A percentile compares a stretch with the other conserved stretches of the same genome.
phyloP scores from a whole-genome alignment of 352 stramenopile species.

The Phytophthora megakarya region DNA sequence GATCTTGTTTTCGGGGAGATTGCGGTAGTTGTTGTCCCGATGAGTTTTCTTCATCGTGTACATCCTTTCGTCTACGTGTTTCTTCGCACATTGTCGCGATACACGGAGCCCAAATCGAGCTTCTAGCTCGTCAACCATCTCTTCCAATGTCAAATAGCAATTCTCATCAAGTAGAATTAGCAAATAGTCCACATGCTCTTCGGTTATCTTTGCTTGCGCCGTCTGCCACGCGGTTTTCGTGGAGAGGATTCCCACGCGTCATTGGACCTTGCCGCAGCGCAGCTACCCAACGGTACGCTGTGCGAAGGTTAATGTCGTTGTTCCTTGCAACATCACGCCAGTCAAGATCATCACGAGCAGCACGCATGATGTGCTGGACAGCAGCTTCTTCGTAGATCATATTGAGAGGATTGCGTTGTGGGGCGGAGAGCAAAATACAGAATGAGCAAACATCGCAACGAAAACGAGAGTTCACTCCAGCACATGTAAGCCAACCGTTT shows the following conservation, averaged over 20 bases:
- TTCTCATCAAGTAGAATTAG: neutral
- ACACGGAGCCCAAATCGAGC: neutral
- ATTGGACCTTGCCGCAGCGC: neutral
- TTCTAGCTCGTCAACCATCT: constrained; percentile 1
- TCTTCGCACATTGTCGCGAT: neutral
- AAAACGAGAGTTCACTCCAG: too few species aligned
- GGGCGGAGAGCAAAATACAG: too few species aligned
- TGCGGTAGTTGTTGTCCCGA: constrained; percentile 4
- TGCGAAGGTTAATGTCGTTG: constrained; percentile 9
- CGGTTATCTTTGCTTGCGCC: neutral
- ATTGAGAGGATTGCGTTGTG: too few species aligned
- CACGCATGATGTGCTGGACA: neutral
- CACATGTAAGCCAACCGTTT: too few species aligned
- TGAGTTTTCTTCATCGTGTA: constrained; percentile 8
- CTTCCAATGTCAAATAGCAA: neutral
- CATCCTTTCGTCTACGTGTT: neutral
- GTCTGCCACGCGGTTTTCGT: neutral
- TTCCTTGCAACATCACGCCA: constrained; percentile 4
- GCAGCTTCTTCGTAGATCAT: constrained; percentile 8
- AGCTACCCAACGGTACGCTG: constrained; percentile 1
- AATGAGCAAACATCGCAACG: too few species aligned
- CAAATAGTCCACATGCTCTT: neutral
- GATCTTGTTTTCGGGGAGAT: neutral
- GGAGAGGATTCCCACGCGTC: neutral
- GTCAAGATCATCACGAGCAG: neutral